Evolutionary conservation across 2,329 filamentous ascomycete species (phyloP), one percentile per base, ranked within the genome.

Genomic region (Fusarium gaditjirri): DNA sequence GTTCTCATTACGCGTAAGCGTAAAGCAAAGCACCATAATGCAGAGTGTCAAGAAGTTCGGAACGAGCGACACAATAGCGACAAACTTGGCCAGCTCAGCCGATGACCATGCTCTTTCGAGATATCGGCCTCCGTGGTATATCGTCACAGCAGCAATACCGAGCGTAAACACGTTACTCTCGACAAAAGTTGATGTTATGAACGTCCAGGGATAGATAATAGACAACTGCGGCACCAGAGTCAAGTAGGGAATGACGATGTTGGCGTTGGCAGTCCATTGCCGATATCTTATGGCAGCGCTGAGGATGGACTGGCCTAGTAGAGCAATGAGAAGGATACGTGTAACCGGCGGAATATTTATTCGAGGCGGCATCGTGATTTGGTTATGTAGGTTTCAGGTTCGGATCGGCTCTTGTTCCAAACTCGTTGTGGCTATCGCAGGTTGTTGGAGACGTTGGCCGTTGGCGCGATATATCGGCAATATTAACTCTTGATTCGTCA

Each of bases 41-140:
- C 90, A 83, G 79, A 96, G 94, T 63, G 90, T 90, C 66, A 94
- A 78, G 23, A 93, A 74, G 81, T 98, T 98, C 38, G 96, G 94
- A 61, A 97, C 86, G 77, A 97, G 81, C 19, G 93, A 87, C 53
- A 92, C 88, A 72, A 97, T 87, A 21, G 93, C 84, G 52, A 98
- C 86, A 81, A 98, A 98, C 83, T 97, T 98, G 78, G 91, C 94
- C 80, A 98, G 94, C 81, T 98, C 95, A 63, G 89, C 89, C 31
- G 94, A 95, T 36, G 94, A 95, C 96, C 95, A 99, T 38, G 96
- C 95, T 78, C 96, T 88, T 87, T 99, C 96, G 27, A 99, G 89
- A 81, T 99, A 99, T 76, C 94, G 91, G 14, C 96, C 96, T 61
- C 95, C 95, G 84, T 97, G 94, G 82, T 95, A 97, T 59, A 98